Base-by-base conservation (phyloP, 2,329 filamentous ascomycete species). In the Paracorniculantispora psalliotae region DNA sequence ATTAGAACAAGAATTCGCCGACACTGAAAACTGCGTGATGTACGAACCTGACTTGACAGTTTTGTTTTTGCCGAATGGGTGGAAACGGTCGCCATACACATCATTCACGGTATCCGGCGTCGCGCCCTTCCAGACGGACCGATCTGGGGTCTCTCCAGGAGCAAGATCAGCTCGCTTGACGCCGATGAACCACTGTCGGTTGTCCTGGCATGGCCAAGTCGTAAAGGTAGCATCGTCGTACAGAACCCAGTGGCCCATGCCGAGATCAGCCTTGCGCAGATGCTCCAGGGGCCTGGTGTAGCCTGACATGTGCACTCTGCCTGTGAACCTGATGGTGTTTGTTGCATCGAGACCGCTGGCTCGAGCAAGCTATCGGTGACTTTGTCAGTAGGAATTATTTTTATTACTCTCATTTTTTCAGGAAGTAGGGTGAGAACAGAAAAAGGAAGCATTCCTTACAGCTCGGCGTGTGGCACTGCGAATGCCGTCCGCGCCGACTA, bases 131-230 rank as follows among this genome's bases (percentile, higher is more conserved):
- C 63, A 65, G n/a, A 64, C 61, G 8, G 63, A 64, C 2, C 61
- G 61, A 37, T 63, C 52, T 26, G 43, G 21, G 2, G n/a, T 46
- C 43, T 46, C 9, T 7, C 43, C 43, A 12, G 43, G 46, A 23
- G 46, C 46, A 19, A 48, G 28, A 23, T 46, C 43, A 21, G 43
- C 43, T 12, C 43, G 21, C 51, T 61, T 62, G 47, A 65, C 63
- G 15, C 63, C 63, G 59, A 65, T 62, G 37, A 62, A 65, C 62
- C 63, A 65, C 50, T 65, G 63, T 9, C 62, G 49, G 44, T 65
- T 62, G 37, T 65, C 57, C 33, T 55, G 51, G 48, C 62, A 63
- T 15, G 63, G 59, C 62, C 62, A 65, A 13, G 62, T 65, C 17
- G 63, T 65, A 17, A 65, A 53, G 21, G 59, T 63, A 21, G 62